phyloP scores from a whole-genome alignment of 257 asterid genomes.

The Solanum chilense region DNA sequence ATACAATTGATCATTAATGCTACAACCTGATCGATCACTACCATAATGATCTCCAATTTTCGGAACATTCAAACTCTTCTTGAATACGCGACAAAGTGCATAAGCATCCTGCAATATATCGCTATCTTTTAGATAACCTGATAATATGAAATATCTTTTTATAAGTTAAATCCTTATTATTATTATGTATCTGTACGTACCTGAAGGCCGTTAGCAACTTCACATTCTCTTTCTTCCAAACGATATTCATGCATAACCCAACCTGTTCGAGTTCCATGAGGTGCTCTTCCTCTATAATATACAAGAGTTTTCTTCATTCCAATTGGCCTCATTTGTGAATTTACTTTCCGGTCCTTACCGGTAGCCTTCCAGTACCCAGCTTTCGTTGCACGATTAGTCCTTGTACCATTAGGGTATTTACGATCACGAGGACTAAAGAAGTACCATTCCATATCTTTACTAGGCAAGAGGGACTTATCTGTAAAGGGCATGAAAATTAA shows the following conservation, averaged over 20 bases:
- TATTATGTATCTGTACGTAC: too few species aligned
- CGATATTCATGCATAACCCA: conserved; percentile 99
- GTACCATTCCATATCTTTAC: conserved; percentile 99
- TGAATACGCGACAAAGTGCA: conserved; percentile 91
- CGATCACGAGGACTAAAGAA: conserved; percentile 95
- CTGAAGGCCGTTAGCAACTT: conserved; percentile 59
- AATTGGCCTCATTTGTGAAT: conserved; percentile 62
- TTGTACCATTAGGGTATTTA: conserved; percentile 89
- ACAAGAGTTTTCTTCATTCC: conserved; percentile 99
- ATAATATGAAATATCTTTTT: background rate
- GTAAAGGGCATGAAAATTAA: background rate
- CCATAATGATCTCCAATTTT: conserved; percentile 50
- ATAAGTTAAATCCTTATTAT: background rate
- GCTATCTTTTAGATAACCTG: background rate
- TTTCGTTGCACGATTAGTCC: conserved; percentile 92
- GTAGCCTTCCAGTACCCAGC: conserved; percentile 99
- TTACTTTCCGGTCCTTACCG: conserved; percentile 88
- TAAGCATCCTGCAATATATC: conserved; percentile 62
- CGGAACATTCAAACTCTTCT: conserved; percentile 70
- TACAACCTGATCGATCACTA: conserved; percentile 39
- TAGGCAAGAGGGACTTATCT: conserved; percentile 90
- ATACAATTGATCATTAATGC: conserved; percentile 30
- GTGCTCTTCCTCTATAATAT: conserved; percentile 93
- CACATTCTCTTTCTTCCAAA: conserved; percentile 89
- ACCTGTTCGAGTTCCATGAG: conserved; percentile 90